Conservation (phyloP, 176 grass and related monocot genomes). For the Pharus latifolius region DNA sequence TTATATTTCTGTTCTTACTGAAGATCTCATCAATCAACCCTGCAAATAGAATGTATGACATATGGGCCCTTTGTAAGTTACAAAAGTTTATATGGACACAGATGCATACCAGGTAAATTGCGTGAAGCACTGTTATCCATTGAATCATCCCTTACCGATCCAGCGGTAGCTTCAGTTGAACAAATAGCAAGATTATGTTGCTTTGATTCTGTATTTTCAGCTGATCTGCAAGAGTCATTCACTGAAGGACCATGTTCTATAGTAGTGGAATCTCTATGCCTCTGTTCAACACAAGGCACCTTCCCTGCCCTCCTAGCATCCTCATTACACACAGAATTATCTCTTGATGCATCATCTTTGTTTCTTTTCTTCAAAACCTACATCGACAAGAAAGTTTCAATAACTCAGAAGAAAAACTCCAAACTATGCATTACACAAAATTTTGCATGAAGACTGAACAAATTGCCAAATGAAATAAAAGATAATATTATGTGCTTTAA, state of each 20-base stretch:
- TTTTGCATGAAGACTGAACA: neutral
- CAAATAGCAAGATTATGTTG: conserved; percentile 40
- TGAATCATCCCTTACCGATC: conserved; percentile 16
- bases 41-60: conserved; percentile 29
- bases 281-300: conserved; percentile 28
- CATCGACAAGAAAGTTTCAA: conserved; percentile 10
- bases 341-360: conserved; percentile 61
- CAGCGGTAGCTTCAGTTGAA: conserved; percentile 34
- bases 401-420: neutral
- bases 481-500: neutral
- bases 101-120: conserved; percentile 62
- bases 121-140: conserved; percentile 18
- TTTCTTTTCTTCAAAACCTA: conserved; percentile 87
- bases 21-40: conserved; percentile 83
- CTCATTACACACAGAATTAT: conserved; percentile 32
- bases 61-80: neutral
- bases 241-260: conserved; percentile 28
- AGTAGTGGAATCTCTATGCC: conserved; percentile 27
- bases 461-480: conserved; percentile 10
- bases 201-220: conserved; percentile 39
- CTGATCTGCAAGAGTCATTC: conserved; percentile 36
- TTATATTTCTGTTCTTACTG: conserved; percentile 50
- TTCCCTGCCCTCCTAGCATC: conserved; percentile 38
- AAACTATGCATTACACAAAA: neutral
- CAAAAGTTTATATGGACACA: conserved; percentile 13